Base-by-base conservation (phyloP, 2,329 filamentous ascomycete genomes). In the Venturia aucupariae region DNA sequence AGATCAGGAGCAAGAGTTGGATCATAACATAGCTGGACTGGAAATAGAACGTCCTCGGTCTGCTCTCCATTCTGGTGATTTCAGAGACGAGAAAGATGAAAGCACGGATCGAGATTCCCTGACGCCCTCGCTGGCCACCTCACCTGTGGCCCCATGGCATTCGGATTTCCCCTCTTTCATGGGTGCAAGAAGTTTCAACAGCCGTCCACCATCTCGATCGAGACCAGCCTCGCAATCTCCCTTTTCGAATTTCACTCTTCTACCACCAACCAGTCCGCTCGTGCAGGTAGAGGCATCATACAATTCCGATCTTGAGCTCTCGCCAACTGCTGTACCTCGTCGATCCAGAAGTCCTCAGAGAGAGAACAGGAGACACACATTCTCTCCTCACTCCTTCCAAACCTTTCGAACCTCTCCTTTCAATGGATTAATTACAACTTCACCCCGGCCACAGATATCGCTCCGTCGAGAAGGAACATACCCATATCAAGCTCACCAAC, bases 181-280 rank as follows among this genome's bases (percentile, higher is more conserved):
- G 2, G 64, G 38, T 30, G 44, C 44, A 1, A 60, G 42, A 42
- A 60, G 46, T 30, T 60, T 41, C 27, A 55, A 60, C 42, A 62
- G 32, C 27, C 63, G 54, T 13, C 27, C 55, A 30, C 35, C 39
- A 11, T 44, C 51, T 35, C 72, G 77, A 60, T 71, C 76, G 60
- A 73, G 78, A 65, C 76, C 77, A n/a, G 69, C 72, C 24, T 80
- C 78, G 41, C 76, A 77, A 65, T 91, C 87, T 8, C 89, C 90
- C 0, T 88, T 89, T 0, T 89, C 87, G 1, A 92, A 86, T 69
- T 97, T 96, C 73, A 82, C 89, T 39, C 89, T 96, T 67, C 89
- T 93, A 75, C 85, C 90, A 2, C 93, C 94, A 0, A 97, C 94
- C 2, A 97, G 92, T 70, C 94, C 94, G 17, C 80, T 99, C 13